Evolutionary conservation across 495 filamentous ascomycete species (phyloP).

Genomic region (Lophiostoma macrostomum): DNA sequence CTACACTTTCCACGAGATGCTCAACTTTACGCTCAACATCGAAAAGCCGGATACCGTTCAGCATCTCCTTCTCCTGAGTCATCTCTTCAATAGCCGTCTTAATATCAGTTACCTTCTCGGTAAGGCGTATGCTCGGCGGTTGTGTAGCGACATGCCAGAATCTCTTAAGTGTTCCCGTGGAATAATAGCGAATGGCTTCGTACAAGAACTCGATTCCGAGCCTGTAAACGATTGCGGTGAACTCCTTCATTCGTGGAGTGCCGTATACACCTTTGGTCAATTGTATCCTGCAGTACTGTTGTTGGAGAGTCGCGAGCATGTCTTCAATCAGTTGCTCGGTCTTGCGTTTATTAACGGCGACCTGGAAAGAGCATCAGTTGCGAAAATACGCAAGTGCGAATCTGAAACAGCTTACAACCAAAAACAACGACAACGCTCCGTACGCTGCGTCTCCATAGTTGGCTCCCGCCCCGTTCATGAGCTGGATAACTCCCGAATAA

Average conservation of each 20-base stretch:
- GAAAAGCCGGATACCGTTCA: background rate
- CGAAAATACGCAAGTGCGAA: background rate
- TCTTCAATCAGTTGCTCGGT: constrained; percentile 1
- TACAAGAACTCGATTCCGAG: constrained; percentile 3
- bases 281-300: constrained; percentile 1
- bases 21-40: background rate
- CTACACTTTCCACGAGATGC: background rate
- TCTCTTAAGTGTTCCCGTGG: background rate
- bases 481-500: background rate
- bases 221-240: background rate
- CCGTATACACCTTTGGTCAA: constrained; percentile 1
- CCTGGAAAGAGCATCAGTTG: background rate
- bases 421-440: constrained; percentile 1
- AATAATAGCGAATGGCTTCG: constrained; percentile 7
- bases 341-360: constrained; percentile 7
- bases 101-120: background rate
- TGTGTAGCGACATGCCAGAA: background rate
- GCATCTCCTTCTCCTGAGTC: background rate
- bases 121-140: background rate
- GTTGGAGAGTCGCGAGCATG: background rate
- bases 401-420: background rate
- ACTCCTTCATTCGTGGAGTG: background rate
- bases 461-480: constrained; percentile 1
- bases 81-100: background rate
- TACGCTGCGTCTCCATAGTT: constrained; percentile 1